Percentiles rank a stretch among this genome's conserved stretches.
Evolutionary conservation across 2,329 filamentous ascomycete genomes (phyloP).

Genomic region (Aspergillus sojae): DNA sequence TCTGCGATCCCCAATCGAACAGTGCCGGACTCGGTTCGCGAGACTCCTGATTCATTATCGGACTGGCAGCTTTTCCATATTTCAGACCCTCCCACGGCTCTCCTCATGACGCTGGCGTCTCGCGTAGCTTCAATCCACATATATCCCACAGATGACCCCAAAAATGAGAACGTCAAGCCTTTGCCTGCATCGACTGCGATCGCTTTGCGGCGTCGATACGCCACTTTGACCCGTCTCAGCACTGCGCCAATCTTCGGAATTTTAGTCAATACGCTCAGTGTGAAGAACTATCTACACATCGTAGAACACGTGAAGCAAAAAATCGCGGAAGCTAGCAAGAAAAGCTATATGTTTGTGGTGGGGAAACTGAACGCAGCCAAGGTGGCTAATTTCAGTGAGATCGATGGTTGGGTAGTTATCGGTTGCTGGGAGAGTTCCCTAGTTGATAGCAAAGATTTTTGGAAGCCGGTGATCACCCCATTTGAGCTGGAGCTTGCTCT

Average conservation of each 20-base stretch:
- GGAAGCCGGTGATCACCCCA: conserved; percentile 87
- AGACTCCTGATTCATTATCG: conserved; percentile 55
- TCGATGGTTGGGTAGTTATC: conserved; percentile 95
- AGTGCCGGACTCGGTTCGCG: conserved; percentile 56
- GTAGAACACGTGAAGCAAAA: conserved; percentile 71
- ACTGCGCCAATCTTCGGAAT: conserved; percentile 88
- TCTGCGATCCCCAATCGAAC: conserved; percentile 83
- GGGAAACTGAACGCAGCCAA: conserved; percentile 96
- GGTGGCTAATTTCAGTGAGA: conserved; percentile 91
- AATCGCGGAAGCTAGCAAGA: conserved; percentile 83
- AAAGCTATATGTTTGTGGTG: conserved; percentile 93
- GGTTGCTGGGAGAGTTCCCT: conserved; percentile 97
- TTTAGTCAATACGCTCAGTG: conserved; percentile 90
- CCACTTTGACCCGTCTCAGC: conserved; percentile 76
- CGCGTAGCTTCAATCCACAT: conserved; percentile 79
- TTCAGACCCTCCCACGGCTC: conserved; percentile 74
- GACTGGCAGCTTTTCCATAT: conserved; percentile 83
- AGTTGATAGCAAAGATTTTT: conserved; percentile 87
- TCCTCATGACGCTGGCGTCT: conserved; percentile 84
- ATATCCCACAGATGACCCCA: conserved; percentile 61
- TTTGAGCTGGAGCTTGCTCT: conserved; percentile 86
- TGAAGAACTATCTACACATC: conserved; percentile 84
- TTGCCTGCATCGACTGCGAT: conserved; percentile 56
- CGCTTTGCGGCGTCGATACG: conserved; percentile 81
- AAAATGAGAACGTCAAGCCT: conserved; percentile 36